Base-by-base conservation (phyloP, 2,329 filamentous ascomycete species). In the Ophiocordyceps polyrhachis-furcata region DNA sequence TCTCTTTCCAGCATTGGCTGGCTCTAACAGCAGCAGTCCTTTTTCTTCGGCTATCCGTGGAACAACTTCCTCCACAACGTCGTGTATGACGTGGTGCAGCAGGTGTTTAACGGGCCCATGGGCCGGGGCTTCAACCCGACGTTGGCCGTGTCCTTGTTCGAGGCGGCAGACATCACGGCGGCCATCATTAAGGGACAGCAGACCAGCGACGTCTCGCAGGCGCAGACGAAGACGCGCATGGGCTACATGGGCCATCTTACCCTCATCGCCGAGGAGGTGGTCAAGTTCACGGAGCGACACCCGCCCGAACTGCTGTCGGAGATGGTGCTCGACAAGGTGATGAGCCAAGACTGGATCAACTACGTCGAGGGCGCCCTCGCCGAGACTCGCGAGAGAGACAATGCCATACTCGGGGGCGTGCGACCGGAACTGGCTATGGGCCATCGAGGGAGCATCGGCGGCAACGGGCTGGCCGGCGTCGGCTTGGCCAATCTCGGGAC, bases 41-140 rank as follows among this genome's bases (percentile, higher is more conserved):
- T 96, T 68, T 98, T 98, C 66, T 98, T 98, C 68, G 79, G 82
- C 48, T 98, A 96, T 56, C 89, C 91, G 1, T 98, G 91, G 91
- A 98, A 98, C 63, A 98, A 98, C 61, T 98, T 98, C 58, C 73
- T 98, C 41, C 91, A 98, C 64, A 98, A 98, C 57, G 91, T 98
- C 40, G 91, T 98, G 42, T 98, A 98, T 59, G 91, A 98, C 60
- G 88, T 98, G 56, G 85, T 98, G 40, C 91, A 98, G 61, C 91
- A 98, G 66, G 91, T 98, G 1, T 96, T 98, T 62, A 98, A 98
- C 58, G 91, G 91, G 9, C 87, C 87, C 0, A 94, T 98, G 83
- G 89, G 96, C 53, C 82, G 87, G 48, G 88, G 91, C 25, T 95
- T 82, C 65, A 98, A 98, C 62, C 80, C 85, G 12, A 81, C 78